A percentile compares a stretch with the other conserved stretches of the same genome.
These are phyloP conservation scores for Nyctanthes arbortristis DNA, from an alignment of 257 asterid species.

Conservation along the genomic window DNA sequence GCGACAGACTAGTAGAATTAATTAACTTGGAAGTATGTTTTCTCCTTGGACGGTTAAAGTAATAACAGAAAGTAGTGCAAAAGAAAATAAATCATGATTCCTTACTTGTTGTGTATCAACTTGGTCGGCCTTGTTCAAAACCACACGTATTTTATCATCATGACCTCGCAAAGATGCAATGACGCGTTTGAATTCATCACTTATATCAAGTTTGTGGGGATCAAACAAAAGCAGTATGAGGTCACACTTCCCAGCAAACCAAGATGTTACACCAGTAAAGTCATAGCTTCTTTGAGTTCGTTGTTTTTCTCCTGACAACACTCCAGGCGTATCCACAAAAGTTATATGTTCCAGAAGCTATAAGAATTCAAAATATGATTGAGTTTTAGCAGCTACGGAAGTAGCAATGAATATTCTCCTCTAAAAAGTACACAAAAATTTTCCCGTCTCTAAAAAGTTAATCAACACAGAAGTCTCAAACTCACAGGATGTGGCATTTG, in stretches of 20 bases:
- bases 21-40: background rate
- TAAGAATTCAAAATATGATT: conserved; percentile 23
- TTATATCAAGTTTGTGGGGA: no score
- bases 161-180: conserved; percentile 89
- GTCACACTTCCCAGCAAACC: conserved; percentile 94
- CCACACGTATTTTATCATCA: conserved; percentile 96
- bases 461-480: conserved; percentile 18
- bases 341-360: conserved; percentile 93
- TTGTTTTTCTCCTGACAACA: conserved; percentile 93
- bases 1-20: conserved; percentile 17
- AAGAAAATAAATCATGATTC: conserved; percentile 9
- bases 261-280: conserved; percentile 95
- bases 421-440: background rate
- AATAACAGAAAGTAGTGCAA: background rate
- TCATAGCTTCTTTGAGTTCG: conserved; percentile 94
- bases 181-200: conserved; percentile 90
- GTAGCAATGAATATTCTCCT: no score
- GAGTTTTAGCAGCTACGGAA: conserved; percentile 4
- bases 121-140: conserved; percentile 94
- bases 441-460: background rate
- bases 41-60: background rate
- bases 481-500: conserved; percentile 99
- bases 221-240: conserved; percentile 86
- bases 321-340: conserved; percentile 95
- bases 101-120: conserved; percentile 92